phyloP scores from a whole-genome alignment of 306 rosid species.

The Dalbergia cultrata region DNA sequence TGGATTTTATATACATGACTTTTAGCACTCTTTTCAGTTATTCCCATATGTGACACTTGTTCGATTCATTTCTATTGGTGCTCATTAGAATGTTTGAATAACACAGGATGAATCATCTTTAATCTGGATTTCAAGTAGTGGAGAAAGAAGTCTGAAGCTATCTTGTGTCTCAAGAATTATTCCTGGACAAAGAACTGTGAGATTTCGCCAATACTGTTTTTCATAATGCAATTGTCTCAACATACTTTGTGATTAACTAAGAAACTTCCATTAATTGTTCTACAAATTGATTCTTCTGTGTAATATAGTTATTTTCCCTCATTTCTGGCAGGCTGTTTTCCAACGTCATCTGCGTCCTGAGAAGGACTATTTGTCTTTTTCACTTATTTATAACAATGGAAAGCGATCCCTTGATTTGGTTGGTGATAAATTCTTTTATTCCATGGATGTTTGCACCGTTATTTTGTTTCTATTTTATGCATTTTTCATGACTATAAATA shows the following conservation, averaged over 20 bases:
- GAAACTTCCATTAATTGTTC: constrained; percentile 26
- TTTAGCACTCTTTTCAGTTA: constrained; percentile 33
- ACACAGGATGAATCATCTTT: constrained; percentile 86
- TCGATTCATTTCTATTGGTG: constrained; percentile 41
- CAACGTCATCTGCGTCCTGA: constrained; percentile 87
- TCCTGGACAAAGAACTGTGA: constrained; percentile 99
- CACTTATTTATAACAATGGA: constrained; percentile 93
- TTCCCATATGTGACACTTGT: constrained; percentile 19
- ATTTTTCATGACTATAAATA: constrained; percentile 24
- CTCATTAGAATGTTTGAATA: constrained; percentile 48
- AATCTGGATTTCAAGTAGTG: constrained; percentile 91
- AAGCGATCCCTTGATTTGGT: constrained; percentile 99
- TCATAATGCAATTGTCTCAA: constrained; percentile 29
- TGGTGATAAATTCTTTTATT: constrained; percentile 53
- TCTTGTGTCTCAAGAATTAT: constrained; percentile 84
- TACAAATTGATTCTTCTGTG: constrained; percentile 28
- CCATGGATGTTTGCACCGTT: background rate
- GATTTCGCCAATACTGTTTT: constrained; percentile 52
- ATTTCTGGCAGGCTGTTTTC: constrained; percentile 80
- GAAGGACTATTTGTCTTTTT: constrained; percentile 91
- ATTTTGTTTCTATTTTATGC: constrained; percentile 27
- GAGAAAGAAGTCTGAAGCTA: constrained; percentile 87
- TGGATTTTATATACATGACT: background rate
- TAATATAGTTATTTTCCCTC: constrained; percentile 39
- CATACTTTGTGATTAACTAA: constrained; percentile 20